A percentile compares a stretch with the other conserved stretches of the same genome.
These are phyloP conservation scores for Deinandra increscens DNA, from an alignment of 129 eudicot species.

Conservation along the genomic window DNA sequence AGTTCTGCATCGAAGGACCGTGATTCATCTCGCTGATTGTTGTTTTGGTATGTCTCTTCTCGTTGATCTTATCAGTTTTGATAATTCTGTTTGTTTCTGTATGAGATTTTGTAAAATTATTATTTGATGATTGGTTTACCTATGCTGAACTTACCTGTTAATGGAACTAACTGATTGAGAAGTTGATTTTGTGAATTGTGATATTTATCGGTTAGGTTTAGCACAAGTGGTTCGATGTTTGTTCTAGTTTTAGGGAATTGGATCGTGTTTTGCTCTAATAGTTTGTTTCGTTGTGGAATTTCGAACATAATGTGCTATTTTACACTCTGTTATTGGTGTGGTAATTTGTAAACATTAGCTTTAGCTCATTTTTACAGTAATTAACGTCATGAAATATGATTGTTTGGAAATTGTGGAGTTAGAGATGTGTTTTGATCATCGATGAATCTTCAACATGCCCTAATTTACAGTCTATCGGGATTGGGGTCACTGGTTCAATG, in stretches of 20 bases:
- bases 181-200: constrained; percentile 8
- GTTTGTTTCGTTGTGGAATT: too few species aligned
- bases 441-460: too few species aligned
- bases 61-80: not conserved
- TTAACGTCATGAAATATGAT: not conserved
- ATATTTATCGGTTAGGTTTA: not conserved
- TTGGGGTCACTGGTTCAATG: not conserved
- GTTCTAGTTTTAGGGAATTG: too few species aligned
- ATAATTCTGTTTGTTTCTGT: constrained; percentile 2
- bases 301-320: too few species aligned
- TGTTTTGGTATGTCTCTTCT: constrained; percentile 22
- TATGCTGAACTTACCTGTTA: constrained; percentile 6
- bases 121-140: not conserved
- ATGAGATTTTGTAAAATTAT: not conserved
- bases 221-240: too few species aligned
- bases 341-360: not conserved
- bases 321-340: not conserved
- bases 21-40: constrained; percentile 2
- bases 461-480: not conserved
- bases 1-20: constrained; percentile 9
- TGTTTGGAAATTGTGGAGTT: not conserved
- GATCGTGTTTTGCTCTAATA: too few species aligned
- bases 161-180: constrained; percentile 2
- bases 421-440: too few species aligned
- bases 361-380: not conserved